Conservation (phyloP, 352 stramenopile genomes). For the Pythium grandisporangium region DNA sequence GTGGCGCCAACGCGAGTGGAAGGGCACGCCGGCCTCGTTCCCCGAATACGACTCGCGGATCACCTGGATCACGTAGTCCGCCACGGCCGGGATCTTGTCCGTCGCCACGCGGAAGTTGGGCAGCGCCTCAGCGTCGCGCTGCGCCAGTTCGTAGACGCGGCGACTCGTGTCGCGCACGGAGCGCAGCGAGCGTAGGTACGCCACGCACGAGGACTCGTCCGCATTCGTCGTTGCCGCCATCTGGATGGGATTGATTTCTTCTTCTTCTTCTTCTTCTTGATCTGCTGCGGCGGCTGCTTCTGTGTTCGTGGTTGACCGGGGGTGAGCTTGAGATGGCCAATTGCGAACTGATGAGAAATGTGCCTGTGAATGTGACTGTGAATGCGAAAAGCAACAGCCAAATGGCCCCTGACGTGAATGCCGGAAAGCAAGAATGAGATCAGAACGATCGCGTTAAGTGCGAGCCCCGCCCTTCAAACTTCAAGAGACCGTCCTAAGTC, state of each 20-base stretch:
- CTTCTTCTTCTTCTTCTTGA: neutral
- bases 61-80: constrained; percentile 60
- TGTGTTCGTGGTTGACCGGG: too few relatives aligned
- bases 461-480: too few relatives aligned
- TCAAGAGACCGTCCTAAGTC: too few relatives aligned
- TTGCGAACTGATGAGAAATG: neutral
- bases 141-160: constrained; percentile 45
- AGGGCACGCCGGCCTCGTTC: constrained; percentile 49
- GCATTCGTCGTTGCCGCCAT: neutral
- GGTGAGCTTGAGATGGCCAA: neutral
- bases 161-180: constrained; percentile 65
- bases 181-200: constrained; percentile 58
- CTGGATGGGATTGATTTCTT: neutral
- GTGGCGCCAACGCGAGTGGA: constrained; percentile 75
- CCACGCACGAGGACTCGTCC: constrained; percentile 19
- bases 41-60: constrained; percentile 47
- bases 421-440: too few relatives aligned
- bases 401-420: too few relatives aligned
- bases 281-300: too few relatives aligned
- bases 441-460: too few relatives aligned
- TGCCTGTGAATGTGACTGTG: neutral
- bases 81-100: constrained; percentile 44
- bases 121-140: constrained; percentile 35
- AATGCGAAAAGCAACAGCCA: neutral
- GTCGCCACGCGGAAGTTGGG: constrained; percentile 51